Percentiles rank a stretch among this genome's conserved stretches.
phyloP scores from a whole-genome alignment of 306 rosid genomes.

The Lagenaria siceraria region DNA sequence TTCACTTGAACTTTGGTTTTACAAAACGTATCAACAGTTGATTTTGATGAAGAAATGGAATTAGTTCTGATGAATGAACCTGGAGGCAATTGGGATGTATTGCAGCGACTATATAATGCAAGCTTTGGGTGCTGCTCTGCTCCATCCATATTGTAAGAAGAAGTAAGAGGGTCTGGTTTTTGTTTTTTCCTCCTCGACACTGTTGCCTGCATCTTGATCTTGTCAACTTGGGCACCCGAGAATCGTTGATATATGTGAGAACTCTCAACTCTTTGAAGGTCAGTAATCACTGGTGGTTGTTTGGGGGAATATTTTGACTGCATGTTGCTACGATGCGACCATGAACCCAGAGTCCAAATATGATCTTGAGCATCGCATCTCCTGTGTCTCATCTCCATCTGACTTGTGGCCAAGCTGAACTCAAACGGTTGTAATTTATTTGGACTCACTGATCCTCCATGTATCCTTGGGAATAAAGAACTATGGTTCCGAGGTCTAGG shows the following conservation, averaged over 20 bases:
- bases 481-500: neutral
- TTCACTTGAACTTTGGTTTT: neutral
- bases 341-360: conserved; percentile 23
- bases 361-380: conserved; percentile 29
- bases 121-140: conserved; percentile 12
- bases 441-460: neutral
- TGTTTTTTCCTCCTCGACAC: conserved; percentile 33
- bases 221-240: conserved; percentile 25
- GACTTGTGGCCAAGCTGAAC: conserved; percentile 2
- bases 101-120: conserved; percentile 18
- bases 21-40: neutral
- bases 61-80: neutral
- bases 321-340: conserved; percentile 16
- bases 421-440: conserved; percentile 12
- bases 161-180: conserved; percentile 15
- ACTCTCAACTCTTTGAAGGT: conserved; percentile 18
- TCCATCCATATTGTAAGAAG: conserved; percentile 16
- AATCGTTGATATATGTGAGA: conserved; percentile 21
- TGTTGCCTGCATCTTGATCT: conserved; percentile 13
- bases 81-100: conserved; percentile 19
- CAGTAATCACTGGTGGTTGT: conserved; percentile 8
- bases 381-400: conserved; percentile 18
- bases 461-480: neutral
- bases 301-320: conserved; percentile 12
- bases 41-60: neutral